Evolutionary conservation across 2,329 filamentous ascomycete species (phyloP), one percentile per base, ranked within the genome.

Genomic region (Botrytis porri): DNA sequence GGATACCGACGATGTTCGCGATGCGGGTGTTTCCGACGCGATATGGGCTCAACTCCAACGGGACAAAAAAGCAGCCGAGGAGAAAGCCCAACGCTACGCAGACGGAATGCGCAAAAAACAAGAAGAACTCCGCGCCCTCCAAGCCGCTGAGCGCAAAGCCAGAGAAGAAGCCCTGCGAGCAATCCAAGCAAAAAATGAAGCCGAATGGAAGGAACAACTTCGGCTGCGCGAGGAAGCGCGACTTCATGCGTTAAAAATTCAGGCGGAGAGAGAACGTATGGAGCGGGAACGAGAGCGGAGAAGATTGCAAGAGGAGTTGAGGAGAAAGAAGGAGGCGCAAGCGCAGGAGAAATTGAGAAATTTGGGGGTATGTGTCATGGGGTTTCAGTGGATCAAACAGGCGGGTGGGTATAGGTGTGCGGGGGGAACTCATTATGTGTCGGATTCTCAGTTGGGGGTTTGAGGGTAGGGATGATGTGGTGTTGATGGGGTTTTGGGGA

Each of bases 301-400:
- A 6, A 80, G 82, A 6, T 79, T 83, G 75, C 75, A 81, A 70
- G 81, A 85, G 74, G 83, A 83, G 73, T 79, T 83, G 76, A 77
- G 78, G 61, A 81, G 78, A 63, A 82, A 78, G 74, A 81, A 83
- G 74, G 84, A 86, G 73, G 77, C 77, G 39, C 77, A 80, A 29
- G 80, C 77, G 18, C 84, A 87, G 80, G 75, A 78, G 57, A 89
- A 86, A 76, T 78, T 93, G 75, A 81, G 78, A 75, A 43, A 76
- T 1, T 83, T 88, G 82, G 91, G 91, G 0, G 67, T 80, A 0
- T 94, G 91, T 79, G 83, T 84, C 0, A 54, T 71, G 29, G 91
- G 90, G 0, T 93, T 65, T 77, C 71, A 73, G 0, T 94, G 91
- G 91, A 88, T 91, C 39, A 88, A 87, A 76, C 85, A 90, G 77